Base-by-base conservation (phyloP, 495 filamentous ascomycete species). In the Daldinia grandis region DNA sequence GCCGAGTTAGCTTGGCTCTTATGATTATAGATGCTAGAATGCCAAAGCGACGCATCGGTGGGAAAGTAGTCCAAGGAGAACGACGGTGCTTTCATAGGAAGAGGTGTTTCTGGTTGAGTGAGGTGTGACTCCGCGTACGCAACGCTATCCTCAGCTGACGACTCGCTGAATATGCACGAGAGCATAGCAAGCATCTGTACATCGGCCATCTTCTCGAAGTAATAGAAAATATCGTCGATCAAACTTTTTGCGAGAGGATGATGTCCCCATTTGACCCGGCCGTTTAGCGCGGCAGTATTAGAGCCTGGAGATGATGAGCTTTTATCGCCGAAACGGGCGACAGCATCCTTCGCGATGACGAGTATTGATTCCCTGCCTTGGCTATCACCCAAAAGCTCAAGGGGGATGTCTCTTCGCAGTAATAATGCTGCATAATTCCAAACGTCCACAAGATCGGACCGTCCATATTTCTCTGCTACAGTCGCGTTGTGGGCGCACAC, bases 131-230 rank as follows among this genome's bases (percentile, higher is more conserved):
- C 84, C 12, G 79, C 79, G 53, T 82, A 81, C 27, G 80, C 79
- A 33, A 83, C 78, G n/a, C 81, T 78, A 59, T 87, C 81, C 53
- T 85, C 79, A 4, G 82, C 74, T 0, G 77, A 76, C 6, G 88
- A 84, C 63, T 96, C 92, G 55, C 88, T 88, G 61, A 98, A 90
- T 49, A 97, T 89, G 75, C 94, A 97, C 1, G 94, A 91, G 12
- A 98, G 85, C 94, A 97, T 97, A 35, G 93, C 95, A 17, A 97
- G 83, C 94, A 97, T 97, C 77, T 98, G 94, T 3, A 95, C 81
- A 75, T 98, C 93, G 2, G 89, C 93, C 30, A 89, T 82, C 38
- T 81, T 85, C 75, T 97, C 93, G 68, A 92, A 97, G 76, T 97
- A 87, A 14, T 87, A 84, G 72, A 97, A 93, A 17, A 87, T 80